Evolutionary conservation across 2,329 filamentous ascomycete species (phyloP).

Genomic region (Sporothrix pseudoabietina): DNA sequence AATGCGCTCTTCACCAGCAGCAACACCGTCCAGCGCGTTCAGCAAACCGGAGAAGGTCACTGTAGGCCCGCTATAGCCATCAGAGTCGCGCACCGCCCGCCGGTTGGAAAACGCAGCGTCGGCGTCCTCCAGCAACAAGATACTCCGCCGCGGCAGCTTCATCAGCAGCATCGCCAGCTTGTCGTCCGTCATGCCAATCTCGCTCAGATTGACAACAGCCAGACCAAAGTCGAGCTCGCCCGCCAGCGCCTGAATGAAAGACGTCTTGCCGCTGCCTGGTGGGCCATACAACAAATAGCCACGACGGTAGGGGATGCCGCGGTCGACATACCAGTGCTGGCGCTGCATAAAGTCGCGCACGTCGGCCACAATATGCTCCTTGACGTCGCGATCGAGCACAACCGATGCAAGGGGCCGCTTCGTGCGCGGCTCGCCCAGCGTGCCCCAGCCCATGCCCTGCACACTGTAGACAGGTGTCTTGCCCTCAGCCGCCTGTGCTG

Average conservation of each 20-base stretch:
- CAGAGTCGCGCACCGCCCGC: conserved; percentile 71
- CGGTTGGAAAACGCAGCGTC: conserved; percentile 89
- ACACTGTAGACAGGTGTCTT: conserved; percentile 92
- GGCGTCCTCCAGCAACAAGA: conserved; percentile 85
- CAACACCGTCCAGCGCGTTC: conserved; percentile 86
- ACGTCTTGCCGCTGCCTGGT: conserved; percentile 89
- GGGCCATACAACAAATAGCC: conserved; percentile 89
- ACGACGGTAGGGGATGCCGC: conserved; percentile 89
- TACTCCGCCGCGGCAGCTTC: conserved; percentile 78
- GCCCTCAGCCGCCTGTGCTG: conserved; percentile 78
- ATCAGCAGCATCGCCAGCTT: conserved; percentile 82
- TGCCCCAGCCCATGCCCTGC: conserved; percentile 80
- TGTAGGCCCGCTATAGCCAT: conserved; percentile 83
- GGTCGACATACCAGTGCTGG: conserved; percentile 86
- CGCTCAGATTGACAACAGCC: conserved; percentile 87
- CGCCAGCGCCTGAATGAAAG: conserved; percentile 92
- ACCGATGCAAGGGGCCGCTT: conserved; percentile 90
- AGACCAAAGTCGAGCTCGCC: conserved; percentile 92
- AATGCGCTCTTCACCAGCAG: conserved; percentile 89
- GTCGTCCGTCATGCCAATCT: conserved; percentile 87
- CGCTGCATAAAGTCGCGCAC: conserved; percentile 79
- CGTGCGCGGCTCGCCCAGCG: conserved; percentile 78
- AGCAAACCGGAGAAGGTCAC: conserved; percentile 93
- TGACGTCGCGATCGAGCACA: conserved; percentile 79
- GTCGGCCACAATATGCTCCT: conserved; percentile 77